Base-by-base conservation (phyloP, 2,329 filamentous ascomycete genomes). In the Verticillium longisporum region DNA sequence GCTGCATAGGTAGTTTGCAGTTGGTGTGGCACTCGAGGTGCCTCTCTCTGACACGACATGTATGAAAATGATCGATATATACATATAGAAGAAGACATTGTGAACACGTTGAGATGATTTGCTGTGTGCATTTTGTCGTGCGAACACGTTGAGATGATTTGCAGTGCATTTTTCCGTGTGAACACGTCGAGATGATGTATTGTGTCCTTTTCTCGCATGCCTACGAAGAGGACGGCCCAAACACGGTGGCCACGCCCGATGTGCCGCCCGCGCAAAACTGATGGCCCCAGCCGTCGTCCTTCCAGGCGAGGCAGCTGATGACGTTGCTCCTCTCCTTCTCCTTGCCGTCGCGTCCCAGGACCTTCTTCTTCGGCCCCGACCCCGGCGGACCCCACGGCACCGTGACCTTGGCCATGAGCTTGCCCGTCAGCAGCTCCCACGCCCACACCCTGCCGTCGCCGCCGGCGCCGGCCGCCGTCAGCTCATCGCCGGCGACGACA, bases 361-460 rank as follows among this genome's bases (percentile, higher is more conserved):
- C 77, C 66, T 75, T 83, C 71, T 80, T 86, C 70, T 75, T 78
- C 0, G 72, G 72, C 45, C 79, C 79, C 50, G 75, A 74, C 3
- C 78, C 79, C n/a, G 70, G 68, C 4, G 81, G 81, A 1, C 83
- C 83, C 83, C 83, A 85, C 0, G 84, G 82, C 3, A 85, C 77
- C 38, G 72, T 75, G 6, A 97, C 75, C 65, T 79, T 85, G 36
- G 89, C 85, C 61, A 85, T 79, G 58, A 90, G 71, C 60, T 87
- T 83, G 1, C 91, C 93, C 6, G 83, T 88, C 60, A 97, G 72
- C 21, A 96, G 77, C 75, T 97, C 92, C 94, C 94, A 98, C 1
- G 86, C 91, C 78, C 88, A 88, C 7, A 92, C 75, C 68, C 80
- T 80, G 2, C 89, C 90, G 63, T 88, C 79, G 2, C 75, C 76